A percentile compares a stretch with the other conserved stretches of the same genome.
Conservation (phyloP, 169 alveolate species). For the Plasmodium gonderi region DNA sequence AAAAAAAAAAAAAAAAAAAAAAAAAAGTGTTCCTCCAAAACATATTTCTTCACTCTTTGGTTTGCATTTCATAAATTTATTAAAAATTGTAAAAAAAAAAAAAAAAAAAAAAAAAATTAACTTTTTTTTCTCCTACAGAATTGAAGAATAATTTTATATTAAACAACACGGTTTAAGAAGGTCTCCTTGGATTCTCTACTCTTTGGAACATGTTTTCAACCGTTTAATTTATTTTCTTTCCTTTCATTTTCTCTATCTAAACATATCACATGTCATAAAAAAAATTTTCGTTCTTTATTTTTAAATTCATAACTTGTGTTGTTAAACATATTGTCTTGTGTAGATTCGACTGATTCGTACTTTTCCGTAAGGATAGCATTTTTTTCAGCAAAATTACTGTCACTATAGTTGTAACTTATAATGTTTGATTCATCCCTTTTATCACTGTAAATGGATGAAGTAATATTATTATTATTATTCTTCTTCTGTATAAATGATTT, state of each 20-base stretch:
- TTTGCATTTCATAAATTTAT: neutral
- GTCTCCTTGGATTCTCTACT: neutral
- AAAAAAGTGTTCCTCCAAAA: neutral
- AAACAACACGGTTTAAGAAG: neutral
- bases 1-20: constrained; percentile 28
- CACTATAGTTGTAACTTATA: constrained; percentile 7
- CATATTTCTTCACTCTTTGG: neutral
- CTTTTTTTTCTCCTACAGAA: neutral
- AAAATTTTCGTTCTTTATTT: constrained; percentile 29
- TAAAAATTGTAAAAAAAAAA: neutral
- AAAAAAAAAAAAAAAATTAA: neutral
- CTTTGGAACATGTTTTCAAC: neutral
- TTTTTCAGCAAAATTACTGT: constrained; percentile 23
- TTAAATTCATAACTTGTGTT: constrained; percentile 46
- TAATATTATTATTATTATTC: constrained; percentile 13
- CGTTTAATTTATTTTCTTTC: neutral
- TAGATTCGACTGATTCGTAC: constrained; percentile 13
- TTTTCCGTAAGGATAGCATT: constrained; percentile 29
- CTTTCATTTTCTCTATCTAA: neutral
- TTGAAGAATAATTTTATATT: neutral
- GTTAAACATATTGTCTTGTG: constrained; percentile 10
- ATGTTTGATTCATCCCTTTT: constrained; percentile 33
- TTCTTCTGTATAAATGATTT: constrained; percentile 27
- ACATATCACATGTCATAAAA: constrained; percentile 24
- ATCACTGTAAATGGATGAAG: constrained; percentile 17